A percentile compares a stretch with the other conserved stretches of the same genome.
Evolutionary conservation across 164 flowering plant species (phyloP).

Genomic region (Dillenia suffruticosa): DNA sequence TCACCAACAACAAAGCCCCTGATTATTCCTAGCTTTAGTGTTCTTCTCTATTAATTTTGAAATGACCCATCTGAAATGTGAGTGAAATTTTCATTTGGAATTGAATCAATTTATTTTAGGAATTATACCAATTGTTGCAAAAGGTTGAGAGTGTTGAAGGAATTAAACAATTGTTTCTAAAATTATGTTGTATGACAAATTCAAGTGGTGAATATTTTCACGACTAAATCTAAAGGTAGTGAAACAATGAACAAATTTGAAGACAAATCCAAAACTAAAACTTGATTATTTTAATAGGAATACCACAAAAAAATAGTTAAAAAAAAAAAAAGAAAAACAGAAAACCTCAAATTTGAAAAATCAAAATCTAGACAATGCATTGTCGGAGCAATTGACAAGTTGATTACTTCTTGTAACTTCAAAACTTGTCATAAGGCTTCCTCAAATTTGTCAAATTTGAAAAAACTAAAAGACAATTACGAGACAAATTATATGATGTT

Average conservation of each 20-base stretch:
- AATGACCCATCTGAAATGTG: neutral
- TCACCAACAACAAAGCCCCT: slow-evolving; percentile 51
- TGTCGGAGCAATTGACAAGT: slow-evolving; percentile 46
- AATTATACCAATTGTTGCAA: slow-evolving; percentile 72
- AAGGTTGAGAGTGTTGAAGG: slow-evolving; percentile 54
- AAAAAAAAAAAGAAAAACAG: slow-evolving; percentile 12
- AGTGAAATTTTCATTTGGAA: slow-evolving; percentile 17
- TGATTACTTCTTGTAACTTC: slow-evolving; percentile 13
- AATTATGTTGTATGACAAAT: slow-evolving; percentile 59
- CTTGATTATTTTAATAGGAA: slow-evolving; percentile 30
- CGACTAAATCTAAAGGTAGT: slow-evolving; percentile 57
- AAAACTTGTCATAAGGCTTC: too few species aligned
- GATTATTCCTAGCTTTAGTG: slow-evolving; percentile 50
- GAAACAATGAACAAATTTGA: slow-evolving; percentile 62
- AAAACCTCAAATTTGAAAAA: slow-evolving; percentile 21
- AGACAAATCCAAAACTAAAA: slow-evolving; percentile 10
- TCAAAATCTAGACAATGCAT: slow-evolving; percentile 35
- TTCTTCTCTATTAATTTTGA: slow-evolving; percentile 10
- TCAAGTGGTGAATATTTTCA: slow-evolving; percentile 42
- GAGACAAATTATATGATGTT: too few species aligned
- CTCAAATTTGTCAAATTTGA: too few species aligned
- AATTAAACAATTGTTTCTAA: slow-evolving; percentile 59
- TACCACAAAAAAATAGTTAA: slow-evolving; percentile 31
- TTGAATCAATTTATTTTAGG: slow-evolving; percentile 37
- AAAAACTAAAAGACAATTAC: too few species aligned